These are phyloP conservation scores for Penicillium nucicola DNA, from an alignment of 495 filamentous ascomycete species.

Conservation along the genomic window DNA sequence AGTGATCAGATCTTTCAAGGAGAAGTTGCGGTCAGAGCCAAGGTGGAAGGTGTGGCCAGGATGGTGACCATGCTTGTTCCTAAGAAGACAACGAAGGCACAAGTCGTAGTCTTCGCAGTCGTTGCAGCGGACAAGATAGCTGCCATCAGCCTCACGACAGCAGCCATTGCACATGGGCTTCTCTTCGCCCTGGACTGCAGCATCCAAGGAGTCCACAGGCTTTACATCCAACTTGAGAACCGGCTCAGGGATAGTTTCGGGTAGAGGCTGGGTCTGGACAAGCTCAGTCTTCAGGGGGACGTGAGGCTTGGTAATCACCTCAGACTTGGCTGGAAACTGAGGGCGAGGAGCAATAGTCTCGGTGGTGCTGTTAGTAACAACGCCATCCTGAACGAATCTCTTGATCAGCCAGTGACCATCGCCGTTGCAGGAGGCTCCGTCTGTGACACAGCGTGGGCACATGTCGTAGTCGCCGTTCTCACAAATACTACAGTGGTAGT, in stretches of 20 bases:
- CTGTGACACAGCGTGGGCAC: conserved; percentile 73
- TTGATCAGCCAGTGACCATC: conserved; percentile 92
- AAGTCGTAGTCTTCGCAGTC: conserved; percentile 89
- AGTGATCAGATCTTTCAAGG: conserved; percentile 42
- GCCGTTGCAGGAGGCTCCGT: conserved; percentile 70
- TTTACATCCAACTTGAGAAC: conserved; percentile 10
- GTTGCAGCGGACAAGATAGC: conserved; percentile 79
- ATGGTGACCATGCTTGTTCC: conserved; percentile 84
- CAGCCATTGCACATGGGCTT: conserved; percentile 92
- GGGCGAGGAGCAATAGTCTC: conserved; percentile 67
- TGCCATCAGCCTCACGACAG: conserved; percentile 70
- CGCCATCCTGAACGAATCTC: conserved; percentile 72
- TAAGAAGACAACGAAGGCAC: conserved; percentile 75
- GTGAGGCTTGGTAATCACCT: conserved; percentile 15
- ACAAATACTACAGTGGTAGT: conserved; percentile 94
- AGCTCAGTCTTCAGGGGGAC: conserved; percentile 2
- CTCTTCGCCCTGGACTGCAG: conserved; percentile 23
- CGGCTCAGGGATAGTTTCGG: conserved; percentile 5
- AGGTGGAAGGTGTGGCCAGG: conserved; percentile 75
- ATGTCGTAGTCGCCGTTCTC: conserved; percentile 94
- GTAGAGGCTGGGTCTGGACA: too few species aligned
- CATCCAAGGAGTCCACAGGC: neutral
- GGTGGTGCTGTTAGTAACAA: conserved; percentile 79
- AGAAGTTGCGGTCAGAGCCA: conserved; percentile 34
- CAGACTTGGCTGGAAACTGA: neutral